Evolutionary conservation across 2,329 filamentous ascomycete genomes (phyloP).

Genomic region (Grosmannia penicillata): DNA sequence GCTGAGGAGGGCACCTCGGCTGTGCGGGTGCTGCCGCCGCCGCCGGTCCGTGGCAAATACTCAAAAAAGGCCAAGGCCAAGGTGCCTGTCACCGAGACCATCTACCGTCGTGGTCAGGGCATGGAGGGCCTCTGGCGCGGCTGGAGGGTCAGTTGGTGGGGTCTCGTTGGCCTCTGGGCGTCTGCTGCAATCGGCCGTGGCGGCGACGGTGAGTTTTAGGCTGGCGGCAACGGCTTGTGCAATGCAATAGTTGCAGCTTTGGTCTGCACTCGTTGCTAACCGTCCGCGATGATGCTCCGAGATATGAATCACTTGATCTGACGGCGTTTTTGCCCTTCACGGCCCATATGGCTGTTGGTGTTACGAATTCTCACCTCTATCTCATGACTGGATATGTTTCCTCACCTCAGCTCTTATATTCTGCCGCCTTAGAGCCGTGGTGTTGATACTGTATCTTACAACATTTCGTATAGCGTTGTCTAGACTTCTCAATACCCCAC

Average conservation of each 20-base stretch:
- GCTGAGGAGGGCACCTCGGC: slow-evolving; percentile 56
- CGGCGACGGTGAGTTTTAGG: slow-evolving; percentile 47
- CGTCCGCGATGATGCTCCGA: too few species aligned
- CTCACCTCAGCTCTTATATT: too few species aligned
- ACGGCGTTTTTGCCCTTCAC: not conserved
- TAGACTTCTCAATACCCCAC: too few species aligned
- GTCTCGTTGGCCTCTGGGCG: slow-evolving; percentile 59
- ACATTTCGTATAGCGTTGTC: too few species aligned
- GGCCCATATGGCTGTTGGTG: not conserved
- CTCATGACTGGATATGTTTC: not conserved
- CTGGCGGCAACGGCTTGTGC: not conserved
- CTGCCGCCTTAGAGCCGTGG: too few species aligned
- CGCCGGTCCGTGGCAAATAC: slow-evolving; percentile 13
- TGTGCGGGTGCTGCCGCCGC: slow-evolving; percentile 14
- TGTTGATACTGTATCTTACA: too few species aligned
- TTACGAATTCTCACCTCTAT: slow-evolving; percentile 4
- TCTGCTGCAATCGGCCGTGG: slow-evolving; percentile 48
- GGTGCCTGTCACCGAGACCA: slow-evolving; percentile 24
- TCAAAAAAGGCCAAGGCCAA: slow-evolving; percentile 18
- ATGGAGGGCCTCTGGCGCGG: slow-evolving; percentile 55
- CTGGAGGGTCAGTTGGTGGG: slow-evolving; percentile 69
- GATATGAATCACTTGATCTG: not conserved
- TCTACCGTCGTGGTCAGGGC: slow-evolving; percentile 49
- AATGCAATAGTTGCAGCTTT: too few species aligned
- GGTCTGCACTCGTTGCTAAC: too few species aligned